Conservation (phyloP, 768 basidiomycete genomes). For the Auricularia heimuer region DNA sequence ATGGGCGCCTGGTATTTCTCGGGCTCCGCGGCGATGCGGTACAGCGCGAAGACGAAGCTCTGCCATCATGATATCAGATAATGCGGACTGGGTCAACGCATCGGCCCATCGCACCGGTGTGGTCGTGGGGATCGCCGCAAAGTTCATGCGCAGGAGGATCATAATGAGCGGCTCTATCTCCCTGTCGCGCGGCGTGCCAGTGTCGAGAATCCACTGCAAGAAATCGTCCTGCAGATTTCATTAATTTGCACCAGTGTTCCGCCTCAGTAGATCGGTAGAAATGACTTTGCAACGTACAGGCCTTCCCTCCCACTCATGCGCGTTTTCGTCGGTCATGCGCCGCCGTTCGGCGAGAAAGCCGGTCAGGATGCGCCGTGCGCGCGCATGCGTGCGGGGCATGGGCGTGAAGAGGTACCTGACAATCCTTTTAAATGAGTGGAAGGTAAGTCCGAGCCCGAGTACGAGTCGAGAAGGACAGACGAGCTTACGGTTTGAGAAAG, state of each 20-base stretch:
- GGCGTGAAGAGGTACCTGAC: slow-evolving; percentile 2
- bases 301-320: slow-evolving; percentile 19
- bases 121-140: slow-evolving; percentile 11
- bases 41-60: slow-evolving; percentile 27
- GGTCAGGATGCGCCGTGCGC: slow-evolving; percentile 13
- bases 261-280: neutral
- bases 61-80: slow-evolving; percentile 1
- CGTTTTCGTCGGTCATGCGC: slow-evolving; percentile 15
- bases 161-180: slow-evolving; percentile 23
- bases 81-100: too few relatives aligned
- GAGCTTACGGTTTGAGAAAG: slow-evolving; percentile 10
- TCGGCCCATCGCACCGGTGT: neutral
- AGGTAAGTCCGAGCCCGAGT: neutral
- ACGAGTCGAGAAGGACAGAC: neutral
- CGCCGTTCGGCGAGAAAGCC: slow-evolving; percentile 24
- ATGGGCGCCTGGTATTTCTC: slow-evolving; percentile 21
- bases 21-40: slow-evolving; percentile 27
- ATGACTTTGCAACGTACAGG: slow-evolving; percentile 9
- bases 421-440: neutral
- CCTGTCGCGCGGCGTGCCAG: slow-evolving; percentile 22
- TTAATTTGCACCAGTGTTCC: too few relatives aligned
- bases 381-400: neutral
- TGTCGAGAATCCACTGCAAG: slow-evolving; percentile 36
- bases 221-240: slow-evolving; percentile 29
- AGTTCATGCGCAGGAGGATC: slow-evolving; percentile 28